Percentiles rank a stretch among this genome's conserved stretches.
These are phyloP conservation scores for Avena sativa DNA, from an alignment of 176 grass and related monocot species.

Conservation along the genomic window DNA sequence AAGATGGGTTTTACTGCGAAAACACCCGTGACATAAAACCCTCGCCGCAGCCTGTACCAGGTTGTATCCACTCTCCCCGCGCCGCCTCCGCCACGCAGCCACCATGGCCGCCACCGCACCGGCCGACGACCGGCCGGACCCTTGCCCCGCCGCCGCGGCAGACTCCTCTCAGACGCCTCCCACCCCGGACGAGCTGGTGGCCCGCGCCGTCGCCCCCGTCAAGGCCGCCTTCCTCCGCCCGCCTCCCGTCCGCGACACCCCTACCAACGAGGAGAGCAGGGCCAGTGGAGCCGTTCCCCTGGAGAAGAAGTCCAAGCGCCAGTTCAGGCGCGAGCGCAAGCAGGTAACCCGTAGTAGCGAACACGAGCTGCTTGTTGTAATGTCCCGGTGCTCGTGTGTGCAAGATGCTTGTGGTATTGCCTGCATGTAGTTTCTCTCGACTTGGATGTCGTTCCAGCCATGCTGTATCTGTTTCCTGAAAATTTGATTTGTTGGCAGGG, in stretches of 20 bases:
- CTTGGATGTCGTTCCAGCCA: neutral
- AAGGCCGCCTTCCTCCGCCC: slow-evolving; percentile 76
- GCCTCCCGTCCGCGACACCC: slow-evolving; percentile 57
- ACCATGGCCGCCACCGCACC: slow-evolving; percentile 48
- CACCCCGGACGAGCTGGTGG: slow-evolving; percentile 75
- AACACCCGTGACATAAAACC: neutral
- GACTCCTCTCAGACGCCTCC: neutral
- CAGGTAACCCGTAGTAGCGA: slow-evolving; percentile 47
- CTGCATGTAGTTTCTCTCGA: neutral
- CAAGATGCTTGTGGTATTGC: slow-evolving; percentile 47
- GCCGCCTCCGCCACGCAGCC: slow-evolving; percentile 42
- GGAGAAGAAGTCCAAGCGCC: slow-evolving; percentile 90
- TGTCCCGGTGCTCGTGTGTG: neutral
- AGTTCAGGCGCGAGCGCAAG: slow-evolving; percentile 81
- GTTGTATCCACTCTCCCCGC: neutral
- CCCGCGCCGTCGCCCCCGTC: slow-evolving; percentile 71
- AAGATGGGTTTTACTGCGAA: too few relatives aligned
- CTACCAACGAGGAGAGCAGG: slow-evolving; percentile 53
- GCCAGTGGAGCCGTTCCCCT: slow-evolving; percentile 34
- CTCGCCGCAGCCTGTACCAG: neutral
- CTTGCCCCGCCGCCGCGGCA: neutral
- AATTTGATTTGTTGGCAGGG: neutral
- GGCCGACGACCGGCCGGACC: slow-evolving; percentile 29
- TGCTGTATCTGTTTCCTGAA: neutral
- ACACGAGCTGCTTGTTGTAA: neutral